Evolutionary conservation across 495 filamentous ascomycete genomes (phyloP), one percentile per base, ranked within the genome.

Genomic region (Wilcoxina mikolae): DNA sequence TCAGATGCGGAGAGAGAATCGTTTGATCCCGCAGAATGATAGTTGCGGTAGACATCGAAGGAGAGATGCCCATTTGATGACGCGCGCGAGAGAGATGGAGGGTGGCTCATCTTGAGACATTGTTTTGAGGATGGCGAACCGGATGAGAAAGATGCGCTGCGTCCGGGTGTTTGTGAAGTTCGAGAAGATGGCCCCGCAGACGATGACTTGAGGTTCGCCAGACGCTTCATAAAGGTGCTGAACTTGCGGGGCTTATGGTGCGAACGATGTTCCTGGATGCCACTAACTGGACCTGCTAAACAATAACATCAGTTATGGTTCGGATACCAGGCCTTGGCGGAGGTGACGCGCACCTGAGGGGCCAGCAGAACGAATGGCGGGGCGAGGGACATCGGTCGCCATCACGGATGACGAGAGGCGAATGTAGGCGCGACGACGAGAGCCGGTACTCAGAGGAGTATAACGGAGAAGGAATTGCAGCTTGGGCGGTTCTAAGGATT

Each of bases 171-270:
- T 12, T 31, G 47, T 12, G 47, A 27, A 17, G 15, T 23, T n/a
- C 28, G 9, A 41, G 33, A 38, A 52, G 20, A 61, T 26, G 27
- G 54, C 47, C 17, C 45, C 9, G 58, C 31, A 5, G 62, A 56
- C 33, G 56, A 58, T 11, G 53, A 26, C 68, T 90, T 95, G 57
- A 95, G 76, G 65, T 79, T 91, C 27, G 87, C 81, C 25, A 98
- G 77, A 57, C 89, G 87, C 74, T 90, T 95, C 80, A 98, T 85
- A 83, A 89, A 88, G 41, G 78, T 82, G 22, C 89, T 79, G 68
- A 98, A 95, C 47, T 83, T 81, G 49, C 87, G 83, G 51, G 87
- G 83, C 54, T 73, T 74, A 69, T 80, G 78, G 7, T 62, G 48
- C 12, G 59, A 51, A 48, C 53, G 60, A 26, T 55, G 50, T 4